Conservation (phyloP, 2,329 filamentous ascomycete species). For the Colletotrichum somersetense region DNA sequence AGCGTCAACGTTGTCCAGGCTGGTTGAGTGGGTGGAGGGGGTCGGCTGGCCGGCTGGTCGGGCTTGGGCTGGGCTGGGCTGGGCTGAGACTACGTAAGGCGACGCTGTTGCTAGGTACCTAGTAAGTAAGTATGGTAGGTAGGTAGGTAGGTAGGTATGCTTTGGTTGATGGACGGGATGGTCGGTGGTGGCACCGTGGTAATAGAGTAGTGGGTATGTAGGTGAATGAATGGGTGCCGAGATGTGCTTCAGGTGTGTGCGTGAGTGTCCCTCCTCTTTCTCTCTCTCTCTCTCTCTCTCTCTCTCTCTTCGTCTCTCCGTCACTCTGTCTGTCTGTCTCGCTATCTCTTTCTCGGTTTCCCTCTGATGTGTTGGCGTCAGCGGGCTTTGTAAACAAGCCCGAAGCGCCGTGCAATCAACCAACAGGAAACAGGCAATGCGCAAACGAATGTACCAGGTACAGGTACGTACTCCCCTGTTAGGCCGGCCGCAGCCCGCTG, state of each 20-base stretch:
- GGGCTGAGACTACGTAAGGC: constrained; percentile 8
- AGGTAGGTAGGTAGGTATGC: not conserved
- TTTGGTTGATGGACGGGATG: not conserved
- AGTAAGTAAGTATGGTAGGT: too few relatives aligned
- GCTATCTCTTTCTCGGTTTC: not conserved
- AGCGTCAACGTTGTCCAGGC: constrained; percentile 38
- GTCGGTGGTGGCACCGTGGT: not conserved
- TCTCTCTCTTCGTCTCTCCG: not conserved
- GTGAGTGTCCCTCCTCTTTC: not conserved
- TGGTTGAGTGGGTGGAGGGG: constrained; percentile 28
- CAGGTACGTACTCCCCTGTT: constrained; percentile 27
- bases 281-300: not conserved
- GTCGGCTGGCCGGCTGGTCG: constrained; percentile 12
- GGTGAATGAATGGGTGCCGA: not conserved
- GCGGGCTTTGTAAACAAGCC: not conserved
- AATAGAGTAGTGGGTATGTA: not conserved
- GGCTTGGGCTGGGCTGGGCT: constrained; percentile 22
- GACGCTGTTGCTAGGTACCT: not conserved
- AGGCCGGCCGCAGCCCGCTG: constrained; percentile 18
- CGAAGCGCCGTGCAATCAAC: not conserved
- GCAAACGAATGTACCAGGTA: constrained; percentile 9
- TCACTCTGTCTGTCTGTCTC: not conserved
- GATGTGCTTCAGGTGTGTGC: not conserved
- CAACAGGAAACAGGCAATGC: constrained; percentile 1
- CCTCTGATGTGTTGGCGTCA: not conserved